Conservation (phyloP, 2,329 filamentous ascomycete genomes). For the Trichoderma endophyticum region DNA sequence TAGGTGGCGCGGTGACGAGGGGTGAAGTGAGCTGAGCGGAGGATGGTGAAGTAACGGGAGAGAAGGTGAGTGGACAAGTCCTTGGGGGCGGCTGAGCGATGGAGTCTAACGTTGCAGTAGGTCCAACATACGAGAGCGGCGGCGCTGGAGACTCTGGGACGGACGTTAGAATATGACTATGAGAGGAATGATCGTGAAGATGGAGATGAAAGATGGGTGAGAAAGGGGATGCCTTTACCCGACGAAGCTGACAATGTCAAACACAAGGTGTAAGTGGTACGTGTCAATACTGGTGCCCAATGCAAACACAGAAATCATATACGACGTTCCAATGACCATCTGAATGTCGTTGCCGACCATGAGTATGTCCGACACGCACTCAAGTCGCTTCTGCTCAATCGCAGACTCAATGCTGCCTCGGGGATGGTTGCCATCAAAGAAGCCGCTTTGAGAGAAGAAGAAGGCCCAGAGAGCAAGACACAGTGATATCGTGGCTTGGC, state of each 20-base stretch:
- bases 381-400: conserved; percentile 31
- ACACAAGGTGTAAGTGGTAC: conserved; percentile 34
- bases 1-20: conserved; percentile 29
- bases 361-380: conserved; percentile 33
- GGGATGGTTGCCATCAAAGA: conserved; percentile 27
- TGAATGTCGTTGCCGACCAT: conserved; percentile 36
- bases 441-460: conserved; percentile 30
- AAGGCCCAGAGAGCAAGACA: conserved; percentile 33
- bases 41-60: background rate
- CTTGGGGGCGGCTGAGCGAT: background rate
- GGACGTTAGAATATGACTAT: background rate
- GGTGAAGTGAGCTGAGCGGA: conserved; percentile 18
- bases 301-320: conserved; percentile 31
- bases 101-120: conserved; percentile 25
- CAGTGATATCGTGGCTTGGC: conserved; percentile 24
- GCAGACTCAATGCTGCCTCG: conserved; percentile 28
- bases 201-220: background rate
- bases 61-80: background rate
- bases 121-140: conserved; percentile 34
- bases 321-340: conserved; percentile 31
- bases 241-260: conserved; percentile 33
- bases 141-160: conserved; percentile 22
- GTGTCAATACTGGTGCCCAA: conserved; percentile 27
- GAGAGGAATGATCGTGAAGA: background rate
- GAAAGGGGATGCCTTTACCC: conserved; percentile 24